phyloP scores from a whole-genome alignment of 75 land plant genomes.

The Pinus taeda region DNA sequence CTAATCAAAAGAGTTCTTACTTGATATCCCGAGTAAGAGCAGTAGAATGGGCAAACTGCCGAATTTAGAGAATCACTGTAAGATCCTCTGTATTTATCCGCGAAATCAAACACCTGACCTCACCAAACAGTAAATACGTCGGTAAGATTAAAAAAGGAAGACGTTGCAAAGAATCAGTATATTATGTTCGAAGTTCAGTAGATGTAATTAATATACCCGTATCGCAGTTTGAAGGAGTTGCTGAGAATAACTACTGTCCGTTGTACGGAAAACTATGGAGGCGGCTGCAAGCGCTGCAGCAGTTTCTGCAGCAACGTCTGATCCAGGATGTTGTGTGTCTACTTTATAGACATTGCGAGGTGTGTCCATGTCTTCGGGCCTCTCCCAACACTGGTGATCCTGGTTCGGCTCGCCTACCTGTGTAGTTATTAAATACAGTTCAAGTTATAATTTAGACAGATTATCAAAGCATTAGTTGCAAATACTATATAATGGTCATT shows the following conservation, averaged over 20 bases:
- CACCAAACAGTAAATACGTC: not conserved
- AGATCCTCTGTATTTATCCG: slow-evolving; percentile 34
- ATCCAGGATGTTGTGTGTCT: slow-evolving; percentile 29
- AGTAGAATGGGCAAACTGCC: slow-evolving; percentile 49
- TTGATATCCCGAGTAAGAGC: slow-evolving; percentile 48
- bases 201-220: not conserved
- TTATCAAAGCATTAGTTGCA: too few relatives aligned
- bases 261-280: slow-evolving; percentile 17
- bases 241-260: slow-evolving; percentile 17
- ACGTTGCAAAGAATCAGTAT: not conserved
- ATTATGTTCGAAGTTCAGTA: too few relatives aligned
- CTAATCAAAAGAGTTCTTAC: slow-evolving; percentile 5
- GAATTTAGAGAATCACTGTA: slow-evolving; percentile 32
- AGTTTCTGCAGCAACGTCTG: slow-evolving; percentile 39
- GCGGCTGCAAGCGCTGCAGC: slow-evolving; percentile 55
- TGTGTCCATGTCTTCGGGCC: slow-evolving; percentile 45
- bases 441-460: too few relatives aligned
- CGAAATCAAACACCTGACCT: slow-evolving; percentile 16
- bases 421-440: not conserved
- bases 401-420: slow-evolving; percentile 38
- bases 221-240: slow-evolving; percentile 17
- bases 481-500: too few relatives aligned
- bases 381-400: slow-evolving; percentile 40
- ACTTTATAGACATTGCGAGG: slow-evolving; percentile 31
- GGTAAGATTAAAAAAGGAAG: not conserved